Conservation (phyloP, 306 rosid species). For the Morella rubra region DNA sequence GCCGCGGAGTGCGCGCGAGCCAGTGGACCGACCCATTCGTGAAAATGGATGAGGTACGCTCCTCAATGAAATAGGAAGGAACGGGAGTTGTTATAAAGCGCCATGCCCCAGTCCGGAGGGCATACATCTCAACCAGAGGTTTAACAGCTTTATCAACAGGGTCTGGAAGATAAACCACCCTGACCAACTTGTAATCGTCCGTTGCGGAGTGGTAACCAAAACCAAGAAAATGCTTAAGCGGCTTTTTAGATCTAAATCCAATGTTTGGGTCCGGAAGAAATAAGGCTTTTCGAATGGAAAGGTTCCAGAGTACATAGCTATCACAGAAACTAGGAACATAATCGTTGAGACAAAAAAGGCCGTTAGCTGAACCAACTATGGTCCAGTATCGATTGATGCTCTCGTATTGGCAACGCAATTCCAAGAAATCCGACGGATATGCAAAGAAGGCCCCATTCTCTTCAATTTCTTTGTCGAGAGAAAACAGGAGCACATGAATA, state of each 20-base stretch:
- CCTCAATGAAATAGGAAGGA: neutral
- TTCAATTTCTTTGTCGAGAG: too few species aligned
- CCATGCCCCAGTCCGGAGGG: neutral
- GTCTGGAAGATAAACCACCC: too few species aligned
- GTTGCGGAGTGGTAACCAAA: neutral
- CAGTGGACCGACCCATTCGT: neutral
- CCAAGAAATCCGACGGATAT: too few species aligned
- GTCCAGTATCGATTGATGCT: too few species aligned
- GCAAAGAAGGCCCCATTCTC: too few species aligned
- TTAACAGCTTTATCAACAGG: too few species aligned
- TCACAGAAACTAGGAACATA: too few species aligned
- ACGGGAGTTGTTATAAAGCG: neutral
- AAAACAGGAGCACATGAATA: too few species aligned
- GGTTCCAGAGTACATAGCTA: neutral
- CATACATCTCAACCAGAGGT: neutral
- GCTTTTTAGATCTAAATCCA: neutral
- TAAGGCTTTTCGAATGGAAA: neutral
- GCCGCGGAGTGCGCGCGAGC: neutral
- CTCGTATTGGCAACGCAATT: too few species aligned
- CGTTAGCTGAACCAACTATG: too few species aligned
- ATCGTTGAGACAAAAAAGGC: too few species aligned
- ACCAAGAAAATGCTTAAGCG: neutral
- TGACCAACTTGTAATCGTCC: too few species aligned
- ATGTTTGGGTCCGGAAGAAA: neutral
- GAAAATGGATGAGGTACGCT: neutral